Evolutionary conservation across 805 yeast species (phyloP).

Genomic region (Starmerella floris): DNA sequence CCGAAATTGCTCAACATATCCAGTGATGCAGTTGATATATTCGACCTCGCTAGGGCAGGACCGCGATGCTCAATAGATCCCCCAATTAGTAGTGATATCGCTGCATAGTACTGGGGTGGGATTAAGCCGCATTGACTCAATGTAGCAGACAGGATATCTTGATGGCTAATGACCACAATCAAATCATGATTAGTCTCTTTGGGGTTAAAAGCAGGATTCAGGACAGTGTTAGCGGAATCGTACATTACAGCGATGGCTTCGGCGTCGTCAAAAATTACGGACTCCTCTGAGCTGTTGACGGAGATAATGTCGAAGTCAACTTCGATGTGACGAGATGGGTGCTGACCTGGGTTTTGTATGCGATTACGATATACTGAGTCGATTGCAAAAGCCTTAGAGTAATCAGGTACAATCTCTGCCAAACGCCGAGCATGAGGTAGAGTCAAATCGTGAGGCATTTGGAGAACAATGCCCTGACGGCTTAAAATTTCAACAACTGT

Average conservation of each 20-base stretch:
- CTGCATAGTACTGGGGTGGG: constrained; percentile 55
- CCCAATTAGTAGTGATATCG: constrained; percentile 61
- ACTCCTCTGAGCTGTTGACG: constrained; percentile 23
- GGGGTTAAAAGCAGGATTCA: constrained; percentile 24
- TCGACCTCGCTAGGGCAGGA: constrained; percentile 50
- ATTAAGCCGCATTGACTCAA: constrained; percentile 73
- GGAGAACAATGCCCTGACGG: constrained; percentile 73
- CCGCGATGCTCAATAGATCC: constrained; percentile 48
- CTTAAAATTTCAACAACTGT: constrained; percentile 72
- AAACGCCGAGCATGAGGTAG: constrained; percentile 78
- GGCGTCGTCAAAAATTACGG: constrained; percentile 56
- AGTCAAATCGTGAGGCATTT: constrained; percentile 78
- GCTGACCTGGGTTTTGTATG: constrained; percentile 30
- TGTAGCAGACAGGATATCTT: constrained; percentile 60
- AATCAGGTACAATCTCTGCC: constrained; percentile 46
- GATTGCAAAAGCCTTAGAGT: constrained; percentile 53
- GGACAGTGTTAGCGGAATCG: constrained; percentile 43
- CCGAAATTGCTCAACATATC: constrained; percentile 74
- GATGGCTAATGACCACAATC: constrained; percentile 60
- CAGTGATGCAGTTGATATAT: constrained; percentile 66
- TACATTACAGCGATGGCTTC: constrained; percentile 75
- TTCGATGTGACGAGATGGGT: constrained; percentile 66
- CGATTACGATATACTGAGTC: constrained; percentile 60
- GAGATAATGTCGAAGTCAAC: constrained; percentile 75
- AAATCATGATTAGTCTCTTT: constrained; percentile 47